Evolutionary conservation across 495 filamentous ascomycete genomes (phyloP).

Genomic region (Daldinia concentrica): DNA sequence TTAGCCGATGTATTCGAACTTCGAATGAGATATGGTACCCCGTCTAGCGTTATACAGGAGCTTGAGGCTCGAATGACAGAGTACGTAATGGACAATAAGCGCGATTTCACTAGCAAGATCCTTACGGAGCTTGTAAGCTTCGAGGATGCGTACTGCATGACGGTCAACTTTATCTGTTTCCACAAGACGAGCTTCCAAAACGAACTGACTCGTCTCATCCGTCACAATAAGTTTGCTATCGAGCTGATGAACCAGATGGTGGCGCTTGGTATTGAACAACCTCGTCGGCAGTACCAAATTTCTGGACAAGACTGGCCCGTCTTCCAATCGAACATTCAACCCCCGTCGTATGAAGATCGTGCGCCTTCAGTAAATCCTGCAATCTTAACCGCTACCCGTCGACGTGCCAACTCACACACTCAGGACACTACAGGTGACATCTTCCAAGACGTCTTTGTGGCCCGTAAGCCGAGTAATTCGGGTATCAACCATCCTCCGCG

Average conservation of each 20-base stretch:
- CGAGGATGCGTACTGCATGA: constrained; percentile 69
- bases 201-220: constrained; percentile 85
- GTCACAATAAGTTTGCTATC: constrained; percentile 95
- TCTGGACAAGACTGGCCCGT: constrained; percentile 59
- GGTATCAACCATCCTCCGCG: constrained; percentile 33
- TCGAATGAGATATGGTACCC: constrained; percentile 88
- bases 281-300: constrained; percentile 78
- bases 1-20: constrained; percentile 89
- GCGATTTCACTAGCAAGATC: constrained; percentile 90
- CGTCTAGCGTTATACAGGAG: constrained; percentile 83
- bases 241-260: constrained; percentile 87
- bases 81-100: constrained; percentile 86
- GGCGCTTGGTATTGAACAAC: constrained; percentile 89
- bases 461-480: constrained; percentile 36
- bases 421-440: constrained; percentile 37
- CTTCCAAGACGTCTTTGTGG: constrained; percentile 45
- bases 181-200: constrained; percentile 95
- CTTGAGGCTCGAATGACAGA: constrained; percentile 85
- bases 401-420: constrained; percentile 41
- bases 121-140: constrained; percentile 83
- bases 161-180: constrained; percentile 95
- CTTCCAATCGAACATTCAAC: constrained; percentile 54
- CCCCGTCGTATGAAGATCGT: constrained; percentile 44
- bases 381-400: constrained; percentile 40
- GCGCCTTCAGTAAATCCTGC: constrained; percentile 35